Base-by-base conservation (phyloP, 176 grass and related monocot genomes). In the Saccharum officinarum region DNA sequence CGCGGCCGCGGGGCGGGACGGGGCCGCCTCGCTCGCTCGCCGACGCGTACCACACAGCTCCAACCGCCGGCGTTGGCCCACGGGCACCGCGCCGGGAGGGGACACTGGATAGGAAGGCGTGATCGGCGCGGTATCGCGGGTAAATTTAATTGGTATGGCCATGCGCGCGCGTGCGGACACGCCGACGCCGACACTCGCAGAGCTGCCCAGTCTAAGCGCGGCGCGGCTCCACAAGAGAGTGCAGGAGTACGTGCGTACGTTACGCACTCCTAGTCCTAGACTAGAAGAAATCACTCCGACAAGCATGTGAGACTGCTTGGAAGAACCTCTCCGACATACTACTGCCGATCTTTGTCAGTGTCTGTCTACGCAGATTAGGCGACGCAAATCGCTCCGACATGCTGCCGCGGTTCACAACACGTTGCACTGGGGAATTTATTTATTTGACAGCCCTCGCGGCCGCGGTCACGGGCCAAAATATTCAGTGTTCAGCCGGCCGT, bases 331-430 rank as follows among this genome's bases (percentile, higher is more conserved):
- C 39, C 61, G 28, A 28, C 28, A 28, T n/a, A n/a, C n/a, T 28
- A 1, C 17, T 61, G 31, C 75, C 17, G 3, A 44, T 38, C 31
- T 71, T 80, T 86, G 83, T 78, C 73, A 45, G 33, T 7, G 55
- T n/a, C 55, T n/a, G 46, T 39, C 61, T 41, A 18, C 57, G 83
- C 39, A 10, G 36, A 36, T 65, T 82, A 66, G 3, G 50, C 22
- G 77, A 17, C 77, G 81, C 80, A 40, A 71, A 78, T 78, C 80
- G 36, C 66, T 77, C 81, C 55, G 87, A 55, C 75, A 88, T 54
- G 81, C 75, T 4, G 57, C 45, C 44, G 69, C 55, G 16, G 20
- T 13, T 4, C 20, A 57, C 25, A 71, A 8, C 67, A 73, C 34
- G 59, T 50, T 50, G 47, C 15, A 17, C 55, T 33, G 8, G 1